Conservation (phyloP, 129 eudicot species). For the Helianthus annuus region DNA sequence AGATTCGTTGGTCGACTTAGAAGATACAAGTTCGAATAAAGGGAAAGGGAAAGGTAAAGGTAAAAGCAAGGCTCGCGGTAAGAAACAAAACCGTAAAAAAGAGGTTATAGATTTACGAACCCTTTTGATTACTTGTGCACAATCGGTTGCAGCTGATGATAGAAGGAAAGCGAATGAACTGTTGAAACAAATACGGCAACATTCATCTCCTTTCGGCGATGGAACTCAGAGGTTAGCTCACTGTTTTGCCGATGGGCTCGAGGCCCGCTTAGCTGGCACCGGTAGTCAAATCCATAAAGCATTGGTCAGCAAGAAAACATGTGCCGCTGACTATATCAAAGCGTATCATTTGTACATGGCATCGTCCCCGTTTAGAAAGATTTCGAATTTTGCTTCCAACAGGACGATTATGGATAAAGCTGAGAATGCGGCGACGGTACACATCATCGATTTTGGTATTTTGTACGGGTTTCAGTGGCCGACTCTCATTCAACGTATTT, state of each 20-base stretch:
- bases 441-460: slow-evolving; percentile 87
- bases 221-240: slow-evolving; percentile 81
- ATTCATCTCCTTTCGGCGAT: slow-evolving; percentile 75
- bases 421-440: slow-evolving; percentile 41
- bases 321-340: slow-evolving; percentile 82
- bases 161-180: slow-evolving; percentile 58
- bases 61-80: slow-evolving; percentile 52
- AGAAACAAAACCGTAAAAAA: slow-evolving; percentile 56
- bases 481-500: slow-evolving; percentile 59
- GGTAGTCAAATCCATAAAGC: slow-evolving; percentile 57
- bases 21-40: slow-evolving; percentile 23
- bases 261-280: slow-evolving; percentile 89
- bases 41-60: slow-evolving; percentile 44
- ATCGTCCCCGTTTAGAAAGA: slow-evolving; percentile 65
- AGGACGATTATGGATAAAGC: slow-evolving; percentile 49
- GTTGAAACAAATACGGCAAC: slow-evolving; percentile 52
- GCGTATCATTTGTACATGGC: slow-evolving; percentile 61
- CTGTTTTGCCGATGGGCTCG: slow-evolving; percentile 70
- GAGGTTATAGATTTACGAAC: slow-evolving; percentile 77
- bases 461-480: slow-evolving; percentile 97
- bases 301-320: slow-evolving; percentile 44
- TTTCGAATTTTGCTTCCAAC: slow-evolving; percentile 64
- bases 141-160: slow-evolving; percentile 67
- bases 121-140: slow-evolving; percentile 70
- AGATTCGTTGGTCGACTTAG: slow-evolving; percentile 21